A percentile compares a stretch with the other conserved stretches of the same genome.
Conservation (phyloP, 139 green algal species). For the Volvox reticuliferus region DNA sequence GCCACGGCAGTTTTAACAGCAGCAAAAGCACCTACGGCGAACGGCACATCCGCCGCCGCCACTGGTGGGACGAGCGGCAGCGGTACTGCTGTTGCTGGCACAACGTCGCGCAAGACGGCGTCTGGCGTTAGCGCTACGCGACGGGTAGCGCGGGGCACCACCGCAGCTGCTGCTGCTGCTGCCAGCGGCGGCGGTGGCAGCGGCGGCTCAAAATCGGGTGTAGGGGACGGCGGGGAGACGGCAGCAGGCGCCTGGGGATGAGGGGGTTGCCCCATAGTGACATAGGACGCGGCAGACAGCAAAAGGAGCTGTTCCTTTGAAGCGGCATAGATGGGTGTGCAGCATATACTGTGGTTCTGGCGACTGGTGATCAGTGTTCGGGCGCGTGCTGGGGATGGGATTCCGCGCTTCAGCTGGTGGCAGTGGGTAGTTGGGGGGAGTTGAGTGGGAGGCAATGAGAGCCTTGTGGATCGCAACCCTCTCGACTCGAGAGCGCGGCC, state of each 20-base stretch:
- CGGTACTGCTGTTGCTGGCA: background rate
- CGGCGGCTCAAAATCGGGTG: constrained; percentile 33
- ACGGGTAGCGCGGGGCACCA: background rate
- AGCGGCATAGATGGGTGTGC: too few species aligned
- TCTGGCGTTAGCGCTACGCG: background rate
- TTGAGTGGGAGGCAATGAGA: too few species aligned
- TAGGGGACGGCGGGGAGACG: constrained; percentile 23
- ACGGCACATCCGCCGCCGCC: background rate
- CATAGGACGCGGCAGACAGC: background rate
- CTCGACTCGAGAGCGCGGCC: too few species aligned
- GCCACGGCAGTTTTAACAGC: background rate
- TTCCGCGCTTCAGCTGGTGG: too few species aligned
- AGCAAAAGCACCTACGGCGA: background rate
- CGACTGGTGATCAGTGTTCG: too few species aligned
- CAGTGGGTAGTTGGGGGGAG: too few species aligned
- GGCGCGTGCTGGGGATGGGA: too few species aligned
- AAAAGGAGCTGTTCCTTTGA: too few species aligned
- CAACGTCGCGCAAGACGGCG: background rate
- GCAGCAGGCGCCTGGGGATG: too few species aligned
- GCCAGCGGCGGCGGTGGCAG: constrained; percentile 6
- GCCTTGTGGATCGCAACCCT: too few species aligned
- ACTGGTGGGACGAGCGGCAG: background rate
- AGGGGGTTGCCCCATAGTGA: background rate
- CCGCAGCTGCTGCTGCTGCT: background rate
- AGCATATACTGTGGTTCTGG: too few species aligned